Base-by-base conservation (phyloP, 208 protist genomes). In the Strigomonas galati region DNA sequence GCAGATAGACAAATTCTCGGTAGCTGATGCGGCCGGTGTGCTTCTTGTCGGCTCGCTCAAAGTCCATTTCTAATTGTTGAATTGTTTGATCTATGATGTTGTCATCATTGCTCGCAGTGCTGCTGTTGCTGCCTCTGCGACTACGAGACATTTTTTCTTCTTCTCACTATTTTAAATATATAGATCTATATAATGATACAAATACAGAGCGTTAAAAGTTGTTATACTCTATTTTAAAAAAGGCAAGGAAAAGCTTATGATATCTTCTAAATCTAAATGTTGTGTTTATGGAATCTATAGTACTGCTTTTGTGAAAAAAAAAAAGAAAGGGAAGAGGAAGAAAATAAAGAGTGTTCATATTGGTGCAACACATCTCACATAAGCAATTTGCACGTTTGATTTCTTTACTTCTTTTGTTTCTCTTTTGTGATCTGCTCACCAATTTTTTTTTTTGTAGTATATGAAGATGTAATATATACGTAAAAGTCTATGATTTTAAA, bases 1-100 rank as follows among this genome's bases (percentile, higher is more conserved):
- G 66, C 19, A 72, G 37, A 40, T 67, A 69, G 31, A 66, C 62
- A 30, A 79, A 79, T 51, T 79, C 74, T 35, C 60, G 67, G 66
- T 65, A 76, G 17, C 27, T 14, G 35, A 79, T 66, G 0, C 66
- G 52, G 1, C 74, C 74, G 7, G 61, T 71, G n/a, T 32, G 35
- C 0, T 55, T n/a, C 0, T 32, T 53, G 23, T 79, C 74, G 7
- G 65, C 74, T 23, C 40, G 40, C n/a, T 40, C 44, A 51, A 69
- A 79, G 63, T 71, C 62, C 31, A 9, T 27, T 51, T 66, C 61
- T 49, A 79, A 65, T 37, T 78, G 59, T 27, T 70, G 43, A 6
- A 78, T 53, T 2, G 68, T 69, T 14, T 44, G 62, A 19, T 15
- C 40, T 9, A 46, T 17, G 40, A 46, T 46, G 15, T 46, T 19